These are phyloP conservation scores for Apiospora malaysiana DNA, from an alignment of 2,329 filamentous ascomycete species.

Conservation along the genomic window DNA sequence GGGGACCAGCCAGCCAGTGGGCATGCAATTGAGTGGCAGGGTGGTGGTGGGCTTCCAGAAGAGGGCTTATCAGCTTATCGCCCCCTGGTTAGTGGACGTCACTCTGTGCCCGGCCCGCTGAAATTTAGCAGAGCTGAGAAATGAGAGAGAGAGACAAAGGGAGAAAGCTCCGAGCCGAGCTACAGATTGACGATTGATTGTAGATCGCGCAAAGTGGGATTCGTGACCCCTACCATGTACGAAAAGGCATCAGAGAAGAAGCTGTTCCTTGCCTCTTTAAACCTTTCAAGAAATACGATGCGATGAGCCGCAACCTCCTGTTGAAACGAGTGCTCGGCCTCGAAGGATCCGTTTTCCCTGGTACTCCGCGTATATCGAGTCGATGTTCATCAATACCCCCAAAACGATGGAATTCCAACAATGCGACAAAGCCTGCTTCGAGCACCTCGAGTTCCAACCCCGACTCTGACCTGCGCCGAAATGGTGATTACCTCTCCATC, in stretches of 20 bases:
- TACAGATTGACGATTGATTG: background rate
- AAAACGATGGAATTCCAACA: background rate
- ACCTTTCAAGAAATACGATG: background rate
- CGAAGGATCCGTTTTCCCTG: background rate
- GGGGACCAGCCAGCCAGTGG: background rate
- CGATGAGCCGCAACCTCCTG: background rate
- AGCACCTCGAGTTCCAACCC: background rate
- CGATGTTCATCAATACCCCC: constrained; percentile 4
- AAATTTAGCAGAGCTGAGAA: background rate
- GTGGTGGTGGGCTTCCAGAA: background rate
- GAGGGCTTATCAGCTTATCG: constrained; percentile 1
- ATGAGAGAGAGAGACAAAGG: background rate
- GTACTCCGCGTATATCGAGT: background rate
- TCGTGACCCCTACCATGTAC: background rate
- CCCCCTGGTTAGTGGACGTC: background rate
- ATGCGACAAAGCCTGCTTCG: background rate
- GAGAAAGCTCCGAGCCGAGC: background rate
- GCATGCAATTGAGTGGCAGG: constrained; percentile 4
- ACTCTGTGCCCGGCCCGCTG: background rate
- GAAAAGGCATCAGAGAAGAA: background rate
- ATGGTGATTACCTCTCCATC: constrained; percentile 1
- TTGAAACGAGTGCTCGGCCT: background rate
- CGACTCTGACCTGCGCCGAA: background rate
- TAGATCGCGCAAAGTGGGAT: background rate
- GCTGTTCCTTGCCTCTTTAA: background rate